Conservation (phyloP, 2,329 filamentous ascomycete species). For the Cladosporium cucumerinum region DNA sequence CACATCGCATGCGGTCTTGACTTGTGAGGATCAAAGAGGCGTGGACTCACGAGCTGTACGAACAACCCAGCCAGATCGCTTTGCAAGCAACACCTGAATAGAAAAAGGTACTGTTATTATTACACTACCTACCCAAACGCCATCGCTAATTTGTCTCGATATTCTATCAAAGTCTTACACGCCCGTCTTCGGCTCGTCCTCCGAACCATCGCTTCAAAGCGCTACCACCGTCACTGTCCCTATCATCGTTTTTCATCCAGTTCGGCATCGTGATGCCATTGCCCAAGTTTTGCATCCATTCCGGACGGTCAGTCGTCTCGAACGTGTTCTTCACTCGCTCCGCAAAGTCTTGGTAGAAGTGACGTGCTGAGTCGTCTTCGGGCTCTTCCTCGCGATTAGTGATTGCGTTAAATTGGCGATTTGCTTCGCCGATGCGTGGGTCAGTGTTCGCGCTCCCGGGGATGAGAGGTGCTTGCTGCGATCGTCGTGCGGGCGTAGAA, state of each 20-base stretch:
- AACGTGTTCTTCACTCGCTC: constrained; percentile 90
- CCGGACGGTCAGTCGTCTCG: constrained; percentile 75
- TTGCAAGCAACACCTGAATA: background rate
- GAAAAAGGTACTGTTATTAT: background rate
- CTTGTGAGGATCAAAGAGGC: background rate
- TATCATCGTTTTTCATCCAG: constrained; percentile 67
- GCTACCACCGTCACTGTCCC: constrained; percentile 22
- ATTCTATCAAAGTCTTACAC: constrained; percentile 28
- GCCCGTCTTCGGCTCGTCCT: constrained; percentile 30
- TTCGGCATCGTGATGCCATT: constrained; percentile 70
- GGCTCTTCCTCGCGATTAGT: constrained; percentile 43
- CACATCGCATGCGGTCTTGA: background rate
- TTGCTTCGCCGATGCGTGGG: constrained; percentile 24
- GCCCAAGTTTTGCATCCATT: constrained; percentile 73
- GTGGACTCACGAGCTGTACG: background rate
- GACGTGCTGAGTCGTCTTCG: constrained; percentile 57
- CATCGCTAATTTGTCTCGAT: constrained; percentile 7
- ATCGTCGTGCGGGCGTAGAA: constrained; percentile 8
- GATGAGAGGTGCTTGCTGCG: constrained; percentile 12
- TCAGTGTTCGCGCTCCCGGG: constrained; percentile 14
- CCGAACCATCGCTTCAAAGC: constrained; percentile 35
- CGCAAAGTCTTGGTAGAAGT: constrained; percentile 78
- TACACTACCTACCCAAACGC: constrained; percentile 6
- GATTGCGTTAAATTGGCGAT: constrained; percentile 32
- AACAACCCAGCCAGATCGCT: background rate